Conservation (phyloP, 108 stramenopile species). For the Nitzschia sp. region DNA sequence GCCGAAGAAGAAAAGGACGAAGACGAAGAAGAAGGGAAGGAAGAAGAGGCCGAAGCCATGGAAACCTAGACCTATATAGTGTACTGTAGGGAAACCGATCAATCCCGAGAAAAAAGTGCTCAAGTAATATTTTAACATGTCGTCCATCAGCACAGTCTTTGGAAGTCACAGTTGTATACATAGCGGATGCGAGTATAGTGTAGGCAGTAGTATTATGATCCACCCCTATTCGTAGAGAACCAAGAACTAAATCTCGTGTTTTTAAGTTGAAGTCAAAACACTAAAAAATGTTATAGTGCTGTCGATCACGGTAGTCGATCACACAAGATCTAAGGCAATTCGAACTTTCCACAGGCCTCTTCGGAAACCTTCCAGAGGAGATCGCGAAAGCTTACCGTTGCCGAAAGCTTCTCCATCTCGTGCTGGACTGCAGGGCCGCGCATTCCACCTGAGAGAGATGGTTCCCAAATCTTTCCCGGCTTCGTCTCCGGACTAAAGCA, state of each 20-base stretch:
- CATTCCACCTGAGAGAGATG: neutral
- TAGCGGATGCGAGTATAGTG: too few relatives aligned
- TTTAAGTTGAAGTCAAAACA: too few relatives aligned
- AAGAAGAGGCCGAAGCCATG: constrained; percentile 45
- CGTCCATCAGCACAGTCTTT: too few relatives aligned
- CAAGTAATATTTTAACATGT: too few relatives aligned
- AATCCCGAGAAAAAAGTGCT: too few relatives aligned
- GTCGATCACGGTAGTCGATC: neutral
- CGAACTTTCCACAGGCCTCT: constrained; percentile 31
- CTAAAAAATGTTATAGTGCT: neutral
- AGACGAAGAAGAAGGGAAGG: constrained; percentile 48
- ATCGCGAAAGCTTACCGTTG: neutral
- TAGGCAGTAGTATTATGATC: too few relatives aligned
- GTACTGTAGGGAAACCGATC: too few relatives aligned
- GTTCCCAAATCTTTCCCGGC: constrained; percentile 26
- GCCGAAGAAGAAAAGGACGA: constrained; percentile 64
- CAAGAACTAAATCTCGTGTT: too few relatives aligned
- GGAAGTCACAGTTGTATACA: too few relatives aligned
- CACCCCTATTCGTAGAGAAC: too few relatives aligned
- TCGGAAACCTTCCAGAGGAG: constrained; percentile 32
- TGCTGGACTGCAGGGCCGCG: constrained; percentile 23
- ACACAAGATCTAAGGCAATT: neutral
- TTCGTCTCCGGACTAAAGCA: constrained; percentile 26
- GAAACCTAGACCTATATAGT: too few relatives aligned
- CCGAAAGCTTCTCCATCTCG: constrained; percentile 8